phyloP scores from a whole-genome alignment of 768 basidiomycete genomes.

The Rubroboletus pulcherrimus region DNA sequence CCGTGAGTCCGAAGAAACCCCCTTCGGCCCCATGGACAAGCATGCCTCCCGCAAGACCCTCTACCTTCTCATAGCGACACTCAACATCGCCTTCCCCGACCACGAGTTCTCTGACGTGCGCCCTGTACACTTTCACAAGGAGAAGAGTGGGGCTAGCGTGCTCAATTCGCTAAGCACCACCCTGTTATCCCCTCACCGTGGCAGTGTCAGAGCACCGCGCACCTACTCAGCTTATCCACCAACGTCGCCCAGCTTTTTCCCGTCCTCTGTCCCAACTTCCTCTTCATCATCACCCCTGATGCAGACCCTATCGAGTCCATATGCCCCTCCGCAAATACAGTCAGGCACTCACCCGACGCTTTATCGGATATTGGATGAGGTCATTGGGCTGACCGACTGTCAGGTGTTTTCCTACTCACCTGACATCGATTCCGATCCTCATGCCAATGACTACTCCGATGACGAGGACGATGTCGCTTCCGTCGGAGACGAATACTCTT shows the following conservation, averaged over 20 bases:
- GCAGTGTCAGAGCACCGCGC: constrained; percentile 64
- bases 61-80: constrained; percentile 92
- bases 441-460: constrained; percentile 76
- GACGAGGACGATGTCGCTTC: constrained; percentile 74
- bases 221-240: constrained; percentile 87
- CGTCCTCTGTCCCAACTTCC: constrained; percentile 61
- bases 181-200: constrained; percentile 67
- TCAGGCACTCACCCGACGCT: constrained; percentile 86
- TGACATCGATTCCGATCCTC: constrained; percentile 91
- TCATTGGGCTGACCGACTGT: constrained; percentile 86
- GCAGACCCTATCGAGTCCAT: constrained; percentile 56
- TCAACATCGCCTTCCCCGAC: constrained; percentile 97
- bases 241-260: constrained; percentile 67
- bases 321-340: constrained; percentile 67
- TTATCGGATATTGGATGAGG: constrained; percentile 83
- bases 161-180: constrained; percentile 84
- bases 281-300: constrained; percentile 70
- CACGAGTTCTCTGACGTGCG: constrained; percentile 93
- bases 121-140: constrained; percentile 84
- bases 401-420: constrained; percentile 95
- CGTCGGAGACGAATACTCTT: constrained; percentile 64
- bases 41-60: constrained; percentile 85
- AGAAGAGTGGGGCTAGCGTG: constrained; percentile 70
- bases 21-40: constrained; percentile 89
- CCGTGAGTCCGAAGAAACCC: constrained; percentile 72